Conservation (phyloP, 2,329 filamentous ascomycete genomes). For the Phaeosphaeriaceae sp. region DNA sequence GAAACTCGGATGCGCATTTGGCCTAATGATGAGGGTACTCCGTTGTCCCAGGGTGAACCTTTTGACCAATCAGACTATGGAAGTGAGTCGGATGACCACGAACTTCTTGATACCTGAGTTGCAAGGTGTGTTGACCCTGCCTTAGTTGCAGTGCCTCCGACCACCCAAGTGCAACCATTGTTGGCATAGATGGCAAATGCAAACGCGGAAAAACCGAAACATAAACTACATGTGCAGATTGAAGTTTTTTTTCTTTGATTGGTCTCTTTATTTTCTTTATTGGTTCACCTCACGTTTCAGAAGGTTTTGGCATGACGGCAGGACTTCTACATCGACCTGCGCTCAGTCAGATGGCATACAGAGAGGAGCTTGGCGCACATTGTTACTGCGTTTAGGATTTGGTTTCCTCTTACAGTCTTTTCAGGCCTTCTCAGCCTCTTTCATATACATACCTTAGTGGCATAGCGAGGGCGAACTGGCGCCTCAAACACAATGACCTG, state of each 20-base stretch:
- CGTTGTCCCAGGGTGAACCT: constrained; percentile 37
- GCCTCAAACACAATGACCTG: not conserved
- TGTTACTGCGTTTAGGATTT: constrained; percentile 4
- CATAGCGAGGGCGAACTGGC: constrained; percentile 29
- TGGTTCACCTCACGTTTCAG: not conserved
- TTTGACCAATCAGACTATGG: constrained; percentile 48
- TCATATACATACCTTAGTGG: constrained; percentile 17
- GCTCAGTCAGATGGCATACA: not conserved
- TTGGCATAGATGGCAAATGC: no score
- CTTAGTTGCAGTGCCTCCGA: no score
- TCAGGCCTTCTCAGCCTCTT: not conserved
- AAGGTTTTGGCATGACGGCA: no score
- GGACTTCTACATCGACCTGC: no score
- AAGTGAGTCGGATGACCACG: constrained; percentile 44
- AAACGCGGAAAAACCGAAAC: no score
- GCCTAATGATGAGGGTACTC: constrained; percentile 35
- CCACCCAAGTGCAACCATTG: no score
- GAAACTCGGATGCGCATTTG: constrained; percentile 31
- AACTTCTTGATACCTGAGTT: constrained; percentile 28
- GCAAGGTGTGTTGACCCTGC: constrained; percentile 7
- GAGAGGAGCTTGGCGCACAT: not conserved
- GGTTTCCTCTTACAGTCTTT: constrained; percentile 2
- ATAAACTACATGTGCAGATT: no score
- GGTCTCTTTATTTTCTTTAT: not conserved
- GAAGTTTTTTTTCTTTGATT: no score